A percentile compares a stretch with the other conserved stretches of the same genome.
These are phyloP conservation scores for Kalmusia sp. DNA, from an alignment of 2,329 filamentous ascomycete species.

Conservation along the genomic window DNA sequence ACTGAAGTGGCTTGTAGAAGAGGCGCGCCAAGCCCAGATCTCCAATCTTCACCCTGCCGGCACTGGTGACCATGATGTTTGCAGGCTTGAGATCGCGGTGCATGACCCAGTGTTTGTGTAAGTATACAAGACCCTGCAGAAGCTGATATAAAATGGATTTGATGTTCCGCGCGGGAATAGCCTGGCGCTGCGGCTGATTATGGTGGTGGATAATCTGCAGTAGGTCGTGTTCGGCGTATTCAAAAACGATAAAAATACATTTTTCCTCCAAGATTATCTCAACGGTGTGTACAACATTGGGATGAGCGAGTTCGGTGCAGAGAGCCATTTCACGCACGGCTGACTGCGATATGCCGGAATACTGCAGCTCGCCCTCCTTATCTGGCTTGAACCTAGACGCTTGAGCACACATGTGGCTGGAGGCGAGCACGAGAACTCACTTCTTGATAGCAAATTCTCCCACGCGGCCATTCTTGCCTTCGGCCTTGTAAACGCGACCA, in stretches of 20 bases:
- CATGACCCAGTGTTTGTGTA: slow-evolving; percentile 96
- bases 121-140: slow-evolving; percentile 90
- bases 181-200: slow-evolving; percentile 84
- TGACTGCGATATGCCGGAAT: slow-evolving; percentile 97
- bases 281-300: slow-evolving; percentile 87
- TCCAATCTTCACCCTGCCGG: slow-evolving; percentile 90
- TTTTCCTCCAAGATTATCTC: slow-evolving; percentile 99
- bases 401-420: slow-evolving; percentile 23
- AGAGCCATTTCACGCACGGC: slow-evolving; percentile 97
- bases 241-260: slow-evolving; percentile 99
- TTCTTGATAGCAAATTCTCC: slow-evolving; percentile 99
- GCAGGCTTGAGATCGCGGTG: slow-evolving; percentile 97
- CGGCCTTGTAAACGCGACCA: slow-evolving; percentile 95
- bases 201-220: slow-evolving; percentile 99
- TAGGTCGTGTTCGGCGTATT: slow-evolving; percentile 97
- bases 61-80: slow-evolving; percentile 97
- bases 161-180: slow-evolving; percentile 86
- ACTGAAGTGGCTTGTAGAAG: slow-evolving; percentile 92
- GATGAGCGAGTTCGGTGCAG: slow-evolving; percentile 87
- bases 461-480: slow-evolving; percentile 73
- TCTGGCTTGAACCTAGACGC: slow-evolving; percentile 81
- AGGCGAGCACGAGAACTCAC: slow-evolving; percentile 53
- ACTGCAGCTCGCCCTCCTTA: slow-evolving; percentile 96
- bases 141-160: slow-evolving; percentile 96
- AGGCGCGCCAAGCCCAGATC: slow-evolving; percentile 90